phyloP scores from a whole-genome alignment of 2,329 filamentous ascomycete genomes.

The Cadophora sp. region DNA sequence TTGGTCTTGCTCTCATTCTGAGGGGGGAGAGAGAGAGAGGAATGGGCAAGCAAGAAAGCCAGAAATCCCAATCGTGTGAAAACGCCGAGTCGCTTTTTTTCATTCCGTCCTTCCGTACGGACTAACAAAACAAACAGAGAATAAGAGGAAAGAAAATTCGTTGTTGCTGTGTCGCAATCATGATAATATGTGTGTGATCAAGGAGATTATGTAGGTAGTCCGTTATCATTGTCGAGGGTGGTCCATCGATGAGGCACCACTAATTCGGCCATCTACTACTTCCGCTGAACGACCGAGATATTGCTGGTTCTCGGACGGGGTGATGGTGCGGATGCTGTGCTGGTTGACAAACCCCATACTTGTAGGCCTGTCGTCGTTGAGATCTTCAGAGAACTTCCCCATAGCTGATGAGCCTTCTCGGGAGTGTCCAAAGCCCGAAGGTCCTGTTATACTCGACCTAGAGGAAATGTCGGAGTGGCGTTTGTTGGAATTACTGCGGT shows the following conservation, averaged over 20 bases:
- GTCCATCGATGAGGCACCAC: slow-evolving; percentile 37
- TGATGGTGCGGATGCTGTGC: slow-evolving; percentile 62
- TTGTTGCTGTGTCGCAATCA: slow-evolving; percentile 19
- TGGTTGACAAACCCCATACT: slow-evolving; percentile 64
- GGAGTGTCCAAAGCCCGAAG: slow-evolving; percentile 54
- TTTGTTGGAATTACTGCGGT: slow-evolving; percentile 60
- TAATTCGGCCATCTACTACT: slow-evolving; percentile 54
- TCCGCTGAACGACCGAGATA: slow-evolving; percentile 63
- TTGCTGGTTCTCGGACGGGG: slow-evolving; percentile 55
- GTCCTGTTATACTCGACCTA: slow-evolving; percentile 57
- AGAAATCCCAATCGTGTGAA: slow-evolving; percentile 7
- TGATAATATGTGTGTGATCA: neutral
- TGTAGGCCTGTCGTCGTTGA: slow-evolving; percentile 56
- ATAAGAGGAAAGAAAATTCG: slow-evolving; percentile 23
- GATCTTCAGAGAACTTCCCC: slow-evolving; percentile 44
- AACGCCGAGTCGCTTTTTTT: slow-evolving; percentile 20
- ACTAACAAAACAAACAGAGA: slow-evolving; percentile 9
- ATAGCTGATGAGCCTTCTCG: slow-evolving; percentile 33
- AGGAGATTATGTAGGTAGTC: neutral
- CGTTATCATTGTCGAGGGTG: slow-evolving; percentile 26
- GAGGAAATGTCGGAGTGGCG: slow-evolving; percentile 58
- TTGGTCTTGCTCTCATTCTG: neutral
- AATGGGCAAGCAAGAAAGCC: neutral
- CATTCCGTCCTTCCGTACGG: neutral
- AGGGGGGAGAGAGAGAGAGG: neutral